Conservation (phyloP, 164 flowering plant genomes). For the Malania oleifera region DNA sequence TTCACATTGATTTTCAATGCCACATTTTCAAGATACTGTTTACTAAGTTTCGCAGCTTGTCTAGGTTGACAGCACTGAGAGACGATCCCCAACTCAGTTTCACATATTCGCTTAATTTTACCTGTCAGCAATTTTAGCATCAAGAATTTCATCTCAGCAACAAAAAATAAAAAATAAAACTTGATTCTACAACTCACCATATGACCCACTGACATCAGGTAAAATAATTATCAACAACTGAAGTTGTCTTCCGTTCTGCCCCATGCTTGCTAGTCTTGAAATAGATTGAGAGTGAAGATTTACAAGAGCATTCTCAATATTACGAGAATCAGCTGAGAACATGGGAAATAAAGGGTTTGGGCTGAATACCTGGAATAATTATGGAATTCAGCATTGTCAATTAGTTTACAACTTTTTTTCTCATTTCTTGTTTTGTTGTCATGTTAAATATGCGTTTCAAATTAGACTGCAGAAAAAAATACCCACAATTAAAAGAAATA, state of each 20-base stretch:
- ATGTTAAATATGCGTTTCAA: too few species aligned
- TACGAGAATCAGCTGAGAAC: conserved; percentile 15
- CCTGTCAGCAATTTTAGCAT: conserved; percentile 21
- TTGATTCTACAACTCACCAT: conserved; percentile 43
- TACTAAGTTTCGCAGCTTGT: conserved; percentile 25
- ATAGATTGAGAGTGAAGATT: conserved; percentile 27
- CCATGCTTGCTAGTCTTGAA: too few species aligned
- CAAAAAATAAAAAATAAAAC: background rate
- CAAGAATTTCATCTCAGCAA: background rate
- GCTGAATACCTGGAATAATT: conserved; percentile 33
- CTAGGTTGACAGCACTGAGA: conserved; percentile 59
- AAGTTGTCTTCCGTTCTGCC: conserved; percentile 25
- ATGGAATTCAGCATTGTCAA: too few species aligned
- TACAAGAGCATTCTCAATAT: conserved; percentile 41
- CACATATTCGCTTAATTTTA: conserved; percentile 51
- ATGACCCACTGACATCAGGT: conserved; percentile 63
- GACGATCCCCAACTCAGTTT: conserved; percentile 63
- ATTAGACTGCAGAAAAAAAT: too few species aligned
- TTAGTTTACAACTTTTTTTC: too few species aligned
- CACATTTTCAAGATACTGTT: conserved; percentile 55
- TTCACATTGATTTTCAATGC: conserved; percentile 52
- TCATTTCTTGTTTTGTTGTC: too few species aligned
- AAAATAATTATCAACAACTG: conserved; percentile 68
- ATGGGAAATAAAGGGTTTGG: conserved; percentile 42
- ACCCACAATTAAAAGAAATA: background rate